phyloP scores from a whole-genome alignment of 441 rosid genomes.

The Geranium incanum region DNA sequence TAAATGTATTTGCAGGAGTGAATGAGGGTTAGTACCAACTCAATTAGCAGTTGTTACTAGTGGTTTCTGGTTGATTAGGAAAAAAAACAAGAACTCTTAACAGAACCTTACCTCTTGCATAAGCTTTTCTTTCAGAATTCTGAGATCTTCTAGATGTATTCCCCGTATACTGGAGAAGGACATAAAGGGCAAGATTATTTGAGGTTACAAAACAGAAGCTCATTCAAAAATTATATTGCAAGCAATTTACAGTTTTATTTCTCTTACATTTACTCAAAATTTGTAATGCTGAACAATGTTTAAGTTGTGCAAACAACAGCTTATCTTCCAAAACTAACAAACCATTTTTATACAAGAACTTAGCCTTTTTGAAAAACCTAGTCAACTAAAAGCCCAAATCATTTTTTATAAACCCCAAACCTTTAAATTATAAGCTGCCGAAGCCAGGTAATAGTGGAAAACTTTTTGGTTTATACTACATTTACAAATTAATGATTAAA shows the following conservation, averaged over 20 bases:
- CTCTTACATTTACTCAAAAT: not conserved
- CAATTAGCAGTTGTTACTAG: constrained; percentile 3
- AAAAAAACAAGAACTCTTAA: not conserved
- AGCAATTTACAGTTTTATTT: not conserved
- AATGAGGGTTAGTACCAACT: not conserved
- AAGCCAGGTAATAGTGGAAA: not conserved
- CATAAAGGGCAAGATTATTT: constrained; percentile 14
- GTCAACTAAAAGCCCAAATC: not conserved
- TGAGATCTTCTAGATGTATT: constrained; percentile 62
- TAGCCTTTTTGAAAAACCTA: not conserved
- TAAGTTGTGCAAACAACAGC: not conserved
- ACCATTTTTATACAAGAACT: not conserved
- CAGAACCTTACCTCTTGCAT: constrained; percentile 63
- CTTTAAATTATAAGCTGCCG: not conserved
- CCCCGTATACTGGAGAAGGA: constrained; percentile 64
- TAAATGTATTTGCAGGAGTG: constrained; percentile 2
- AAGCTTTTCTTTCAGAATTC: constrained; percentile 68
- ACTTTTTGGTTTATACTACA: not conserved
- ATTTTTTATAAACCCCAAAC: not conserved
- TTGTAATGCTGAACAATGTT: not conserved
- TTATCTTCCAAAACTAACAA: not conserved
- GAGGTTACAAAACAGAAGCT: constrained; percentile 8
- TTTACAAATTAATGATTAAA: not conserved
- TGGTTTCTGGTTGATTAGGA: not conserved
- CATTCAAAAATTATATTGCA: not conserved